A percentile compares a stretch with the other conserved stretches of the same genome.
Evolutionary conservation across 805 yeast genomes (phyloP).

Genomic region (Saccharomycopsis schoenii): DNA sequence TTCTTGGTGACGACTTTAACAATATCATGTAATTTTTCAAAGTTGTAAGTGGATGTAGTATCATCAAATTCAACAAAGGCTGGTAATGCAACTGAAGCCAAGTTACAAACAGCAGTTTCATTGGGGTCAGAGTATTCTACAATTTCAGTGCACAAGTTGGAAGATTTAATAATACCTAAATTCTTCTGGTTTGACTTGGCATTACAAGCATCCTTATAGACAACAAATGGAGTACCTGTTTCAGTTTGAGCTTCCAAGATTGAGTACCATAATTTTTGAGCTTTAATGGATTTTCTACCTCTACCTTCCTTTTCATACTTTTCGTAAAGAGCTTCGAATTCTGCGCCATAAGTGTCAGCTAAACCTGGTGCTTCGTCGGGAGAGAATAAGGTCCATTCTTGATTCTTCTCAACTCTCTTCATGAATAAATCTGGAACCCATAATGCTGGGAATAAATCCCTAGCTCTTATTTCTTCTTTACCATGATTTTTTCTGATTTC

Average conservation of each 20-base stretch:
- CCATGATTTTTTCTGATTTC: conserved; percentile 91
- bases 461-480: conserved; percentile 85
- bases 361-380: conserved; percentile 86
- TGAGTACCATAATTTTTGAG: conserved; percentile 86
- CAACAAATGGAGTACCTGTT: conserved; percentile 92
- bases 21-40: conserved; percentile 62
- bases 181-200: conserved; percentile 82
- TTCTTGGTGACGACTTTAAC: conserved; percentile 72
- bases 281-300: conserved; percentile 57
- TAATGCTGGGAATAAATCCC: conserved; percentile 85
- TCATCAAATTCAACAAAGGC: conserved; percentile 47
- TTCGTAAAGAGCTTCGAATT: conserved; percentile 62
- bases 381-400: conserved; percentile 82
- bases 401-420: conserved; percentile 74
- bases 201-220: conserved; percentile 90
- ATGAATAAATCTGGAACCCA: conserved; percentile 95
- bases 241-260: conserved; percentile 89
- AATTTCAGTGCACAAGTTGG: conserved; percentile 90
- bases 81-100: conserved; percentile 87
- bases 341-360: conserved; percentile 73
- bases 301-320: conserved; percentile 64
- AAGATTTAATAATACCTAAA: conserved; percentile 84
- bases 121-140: conserved; percentile 87
- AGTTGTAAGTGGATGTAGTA: conserved; percentile 49
- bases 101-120: conserved; percentile 91